Percentiles rank a stretch among this genome's conserved stretches.
phyloP scores from a whole-genome alignment of 1,284 basidiomycete species.

The Sporisorium reilianum region DNA sequence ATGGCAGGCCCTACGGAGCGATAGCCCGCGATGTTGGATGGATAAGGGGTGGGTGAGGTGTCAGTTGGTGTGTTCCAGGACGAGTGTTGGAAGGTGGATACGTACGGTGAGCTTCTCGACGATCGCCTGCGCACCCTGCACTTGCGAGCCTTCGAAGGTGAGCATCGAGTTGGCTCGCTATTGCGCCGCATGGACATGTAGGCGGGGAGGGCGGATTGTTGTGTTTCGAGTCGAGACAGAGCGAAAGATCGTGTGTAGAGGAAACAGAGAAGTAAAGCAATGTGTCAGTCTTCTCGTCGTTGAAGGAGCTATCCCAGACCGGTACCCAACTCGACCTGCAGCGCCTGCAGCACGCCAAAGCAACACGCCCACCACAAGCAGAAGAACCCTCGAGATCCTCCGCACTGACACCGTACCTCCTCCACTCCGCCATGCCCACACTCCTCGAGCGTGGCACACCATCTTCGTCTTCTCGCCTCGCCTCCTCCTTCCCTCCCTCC shows the following conservation, averaged over 20 bases:
- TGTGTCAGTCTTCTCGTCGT: neutral
- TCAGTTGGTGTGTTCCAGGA: neutral
- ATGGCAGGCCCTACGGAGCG: constrained; percentile 88
- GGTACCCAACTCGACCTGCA: neutral
- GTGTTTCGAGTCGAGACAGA: neutral
- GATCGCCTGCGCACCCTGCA: constrained; percentile 77
- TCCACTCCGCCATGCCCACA: too few relatives aligned
- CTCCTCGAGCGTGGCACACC: too few relatives aligned
- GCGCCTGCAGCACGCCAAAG: neutral
- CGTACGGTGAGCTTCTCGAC: constrained; percentile 83
- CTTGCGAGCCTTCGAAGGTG: constrained; percentile 81
- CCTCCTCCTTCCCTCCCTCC: neutral
- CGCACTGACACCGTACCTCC: too few relatives aligned
- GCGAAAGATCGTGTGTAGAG: neutral
- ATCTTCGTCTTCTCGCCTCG: constrained; percentile 1
- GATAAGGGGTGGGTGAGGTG: neutral
- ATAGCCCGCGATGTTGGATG: too few relatives aligned
- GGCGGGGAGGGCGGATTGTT: neutral
- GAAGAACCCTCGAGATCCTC: too few relatives aligned
- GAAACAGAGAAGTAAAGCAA: neutral
- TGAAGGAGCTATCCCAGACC: neutral
- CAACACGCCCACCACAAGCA: neutral
- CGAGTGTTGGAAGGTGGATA: constrained; percentile 22
- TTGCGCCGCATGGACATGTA: neutral
- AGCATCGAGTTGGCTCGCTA: constrained; percentile 89